phyloP scores from a whole-genome alignment of 495 filamentous ascomycete genomes.

The Trypethelium eluteriae region DNA sequence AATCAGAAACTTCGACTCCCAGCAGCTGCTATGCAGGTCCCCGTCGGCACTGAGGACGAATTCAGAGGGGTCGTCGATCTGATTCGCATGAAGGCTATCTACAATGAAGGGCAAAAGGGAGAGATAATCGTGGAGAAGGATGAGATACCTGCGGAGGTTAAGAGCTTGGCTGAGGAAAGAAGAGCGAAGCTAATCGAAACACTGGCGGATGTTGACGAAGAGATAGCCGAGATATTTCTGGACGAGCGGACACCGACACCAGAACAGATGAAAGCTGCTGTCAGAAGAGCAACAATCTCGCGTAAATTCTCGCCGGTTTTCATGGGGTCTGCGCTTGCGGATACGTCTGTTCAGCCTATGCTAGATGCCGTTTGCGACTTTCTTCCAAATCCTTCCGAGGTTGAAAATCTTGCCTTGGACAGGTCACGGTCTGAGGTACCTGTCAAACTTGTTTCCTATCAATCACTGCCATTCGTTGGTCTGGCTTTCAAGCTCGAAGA shows the following conservation, averaged over 20 bases:
- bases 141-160: conserved; percentile 70
- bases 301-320: conserved; percentile 92
- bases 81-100: conserved; percentile 84
- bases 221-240: conserved; percentile 94
- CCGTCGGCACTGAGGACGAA: conserved; percentile 85
- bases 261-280: conserved; percentile 80
- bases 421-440: conserved; percentile 64
- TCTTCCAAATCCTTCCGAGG: conserved; percentile 86
- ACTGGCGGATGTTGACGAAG: conserved; percentile 93
- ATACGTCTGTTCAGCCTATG: conserved; percentile 95
- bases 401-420: conserved; percentile 85
- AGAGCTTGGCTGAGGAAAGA: conserved; percentile 67
- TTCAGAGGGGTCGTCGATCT: conserved; percentile 94
- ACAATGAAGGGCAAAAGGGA: conserved; percentile 78
- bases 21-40: conserved; percentile 90
- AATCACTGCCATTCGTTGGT: conserved; percentile 86
- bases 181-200: conserved; percentile 83
- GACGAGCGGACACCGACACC: conserved; percentile 70
- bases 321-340: conserved; percentile 91
- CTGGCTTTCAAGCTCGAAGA: conserved; percentile 99
- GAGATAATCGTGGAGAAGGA: conserved; percentile 63
- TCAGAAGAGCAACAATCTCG: conserved; percentile 77
- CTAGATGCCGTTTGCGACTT: conserved; percentile 95
- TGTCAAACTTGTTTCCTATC: conserved; percentile 85
- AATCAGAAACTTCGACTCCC: conserved; percentile 87